phyloP scores from a whole-genome alignment of 148 eudicot species.

The Silene conica region DNA sequence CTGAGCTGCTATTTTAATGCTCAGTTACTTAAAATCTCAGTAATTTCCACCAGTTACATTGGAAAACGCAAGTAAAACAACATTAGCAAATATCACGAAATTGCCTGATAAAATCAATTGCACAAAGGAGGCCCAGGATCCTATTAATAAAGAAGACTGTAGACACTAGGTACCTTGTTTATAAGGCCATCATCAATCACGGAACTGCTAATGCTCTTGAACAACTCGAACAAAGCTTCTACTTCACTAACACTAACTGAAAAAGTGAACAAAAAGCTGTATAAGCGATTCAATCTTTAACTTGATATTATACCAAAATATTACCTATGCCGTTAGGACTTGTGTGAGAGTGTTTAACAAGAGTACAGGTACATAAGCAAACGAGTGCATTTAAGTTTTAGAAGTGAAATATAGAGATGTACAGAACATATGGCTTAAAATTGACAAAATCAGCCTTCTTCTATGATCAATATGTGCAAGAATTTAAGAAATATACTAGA shows the following conservation, averaged over 20 bases:
- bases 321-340: background rate
- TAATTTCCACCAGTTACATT: background rate
- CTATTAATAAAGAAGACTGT: background rate
- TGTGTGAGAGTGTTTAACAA: background rate
- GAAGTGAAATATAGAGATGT: too few species aligned
- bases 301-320: background rate
- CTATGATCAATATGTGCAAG: too few species aligned
- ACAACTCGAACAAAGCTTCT: conserved; percentile 92
- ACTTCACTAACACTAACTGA: conserved; percentile 98
- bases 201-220: conserved; percentile 84
- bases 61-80: background rate
- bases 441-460: too few species aligned
- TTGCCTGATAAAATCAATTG: background rate
- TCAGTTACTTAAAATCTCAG: background rate
- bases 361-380: background rate
- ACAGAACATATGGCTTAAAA: too few species aligned
- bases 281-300: background rate
- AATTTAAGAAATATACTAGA: too few species aligned
- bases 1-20: background rate
- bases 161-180: conserved; percentile 57
- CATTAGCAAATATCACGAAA: background rate
- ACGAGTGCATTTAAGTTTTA: too few species aligned
- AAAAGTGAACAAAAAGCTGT: conserved; percentile 4
- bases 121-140: background rate
- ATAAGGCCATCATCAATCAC: conserved; percentile 92